Base-by-base conservation (phyloP, 2,329 filamentous ascomycete genomes). In the Diatrype stigma region DNA sequence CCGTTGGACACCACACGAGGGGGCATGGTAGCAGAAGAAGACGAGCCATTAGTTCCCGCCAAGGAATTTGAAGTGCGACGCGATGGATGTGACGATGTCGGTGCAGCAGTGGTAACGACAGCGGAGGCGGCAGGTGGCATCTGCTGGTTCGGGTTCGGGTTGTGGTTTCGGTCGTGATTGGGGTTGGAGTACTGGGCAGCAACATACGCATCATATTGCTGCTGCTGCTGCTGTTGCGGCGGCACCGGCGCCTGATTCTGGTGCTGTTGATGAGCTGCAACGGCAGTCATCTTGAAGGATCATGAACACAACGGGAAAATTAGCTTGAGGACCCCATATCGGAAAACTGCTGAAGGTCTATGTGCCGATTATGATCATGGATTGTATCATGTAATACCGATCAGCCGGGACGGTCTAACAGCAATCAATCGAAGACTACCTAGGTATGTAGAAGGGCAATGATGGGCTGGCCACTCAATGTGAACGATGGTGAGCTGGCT, bases 1-100 rank as follows among this genome's bases (percentile, higher is more conserved):
- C 51, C 51, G 47, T 52, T 49, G 11, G 50, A 42, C 16, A 49
- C 37, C 26, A 37, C 47, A n/a, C 46, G 34, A 42, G 51, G 32
- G 45, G 42, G 19, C 26, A 48, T 42, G 23, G 42, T 22, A 19
- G 40, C 22, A n/a, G 40, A 44, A 23, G 40, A 44, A 3, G 40
- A 44, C 40, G 11, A 44, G 16, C 11, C 17, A 40, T 40, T 40
- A 40, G 37, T 22, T 40, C 37, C 37, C 37, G 37, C n/a, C 17
- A 22, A 22, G 40, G 40, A 32, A 28, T 49, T 46, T 30, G 45
- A 42, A 12, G 42, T 28, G 22, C 22, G n/a, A 19, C 50, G 50
- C 14, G 40, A n/a, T 32, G 47, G 49, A 37, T 51, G 50, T 35
- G 38, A 44, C 28, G 42, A 22, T 16, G 46, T 35, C 12, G 17